Percentiles rank a stretch among this genome's conserved stretches.
Conservation (phyloP, 495 filamentous ascomycete species). For the Neurospora sp. region DNA sequence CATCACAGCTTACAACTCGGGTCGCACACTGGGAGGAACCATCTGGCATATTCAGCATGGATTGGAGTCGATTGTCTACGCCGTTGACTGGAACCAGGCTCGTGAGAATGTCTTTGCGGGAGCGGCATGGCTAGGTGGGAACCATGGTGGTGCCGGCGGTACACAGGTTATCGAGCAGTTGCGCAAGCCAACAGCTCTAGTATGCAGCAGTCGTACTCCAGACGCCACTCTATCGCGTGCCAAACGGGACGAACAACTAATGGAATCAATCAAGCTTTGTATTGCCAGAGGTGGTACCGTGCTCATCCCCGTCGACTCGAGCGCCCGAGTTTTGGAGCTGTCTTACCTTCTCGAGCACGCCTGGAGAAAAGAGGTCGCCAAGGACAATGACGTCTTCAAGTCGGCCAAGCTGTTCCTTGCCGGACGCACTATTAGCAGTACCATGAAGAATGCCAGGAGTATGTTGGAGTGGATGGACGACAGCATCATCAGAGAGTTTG, state of each 20-base stretch:
- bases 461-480: conserved; percentile 99
- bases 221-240: conserved; percentile 57
- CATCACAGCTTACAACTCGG: conserved; percentile 93
- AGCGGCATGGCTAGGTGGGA: conserved; percentile 82
- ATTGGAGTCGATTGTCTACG: conserved; percentile 93
- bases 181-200: conserved; percentile 81
- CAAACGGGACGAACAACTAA: conserved; percentile 73
- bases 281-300: conserved; percentile 81
- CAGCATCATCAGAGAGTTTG: conserved; percentile 80
- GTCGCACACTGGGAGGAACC: conserved; percentile 89
- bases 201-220: conserved; percentile 79
- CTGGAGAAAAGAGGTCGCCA: conserved; percentile 55
- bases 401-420: conserved; percentile 70
- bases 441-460: conserved; percentile 79
- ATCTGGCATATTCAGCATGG: conserved; percentile 99
- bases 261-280: conserved; percentile 70
- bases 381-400: conserved; percentile 55
- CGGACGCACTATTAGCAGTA: conserved; percentile 66
- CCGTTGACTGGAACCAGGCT: conserved; percentile 94
- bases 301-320: conserved; percentile 89
- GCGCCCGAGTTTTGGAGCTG: conserved; percentile 85
- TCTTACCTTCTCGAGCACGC: conserved; percentile 86
- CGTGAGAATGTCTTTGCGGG: conserved; percentile 88
- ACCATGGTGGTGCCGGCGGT: conserved; percentile 56
- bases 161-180: conserved; percentile 88